phyloP scores from a whole-genome alignment of 2,329 filamentous ascomycete genomes.

The Cercospora brassicicola region DNA sequence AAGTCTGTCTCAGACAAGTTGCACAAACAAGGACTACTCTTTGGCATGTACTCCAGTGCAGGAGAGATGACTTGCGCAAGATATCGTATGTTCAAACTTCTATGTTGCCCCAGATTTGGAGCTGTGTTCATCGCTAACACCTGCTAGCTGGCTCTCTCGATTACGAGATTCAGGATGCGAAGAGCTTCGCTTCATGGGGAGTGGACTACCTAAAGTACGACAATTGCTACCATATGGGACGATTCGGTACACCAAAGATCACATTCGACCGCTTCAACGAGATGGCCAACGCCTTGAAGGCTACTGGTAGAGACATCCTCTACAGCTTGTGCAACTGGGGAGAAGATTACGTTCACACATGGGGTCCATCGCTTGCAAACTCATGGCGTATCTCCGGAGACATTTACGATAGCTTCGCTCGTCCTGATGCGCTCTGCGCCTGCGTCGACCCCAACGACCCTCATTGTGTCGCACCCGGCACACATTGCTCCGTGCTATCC shows the following conservation, averaged over 20 bases:
- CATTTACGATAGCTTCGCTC: not conserved
- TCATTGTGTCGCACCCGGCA: not conserved
- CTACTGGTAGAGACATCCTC: not conserved
- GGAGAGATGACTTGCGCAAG: slow-evolving; percentile 48
- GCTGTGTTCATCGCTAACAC: not conserved
- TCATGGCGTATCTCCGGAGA: slow-evolving; percentile 5
- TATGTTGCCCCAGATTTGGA: too few species aligned
- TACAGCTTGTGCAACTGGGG: not conserved
- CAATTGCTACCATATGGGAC: not conserved
- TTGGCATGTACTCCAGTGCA: slow-evolving; percentile 63
- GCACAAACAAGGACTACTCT: slow-evolving; percentile 52
- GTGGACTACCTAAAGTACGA: slow-evolving; percentile 57
- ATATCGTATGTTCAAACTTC: slow-evolving; percentile 39
- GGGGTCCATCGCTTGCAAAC: not conserved
- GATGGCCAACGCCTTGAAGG: not conserved
- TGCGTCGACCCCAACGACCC: not conserved
- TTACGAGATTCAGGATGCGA: slow-evolving; percentile 59
- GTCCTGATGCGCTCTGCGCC: not conserved
- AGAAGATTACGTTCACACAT: not conserved
- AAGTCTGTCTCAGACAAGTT: slow-evolving; percentile 31
- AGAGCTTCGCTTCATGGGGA: slow-evolving; percentile 59
- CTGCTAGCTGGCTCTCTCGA: slow-evolving; percentile 49
- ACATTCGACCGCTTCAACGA: not conserved
- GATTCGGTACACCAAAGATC: not conserved
- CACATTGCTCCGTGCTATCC: slow-evolving; percentile 52